Base-by-base conservation (phyloP, 169 alveolate genomes). In the Cryptosporidium baileyi region DNA sequence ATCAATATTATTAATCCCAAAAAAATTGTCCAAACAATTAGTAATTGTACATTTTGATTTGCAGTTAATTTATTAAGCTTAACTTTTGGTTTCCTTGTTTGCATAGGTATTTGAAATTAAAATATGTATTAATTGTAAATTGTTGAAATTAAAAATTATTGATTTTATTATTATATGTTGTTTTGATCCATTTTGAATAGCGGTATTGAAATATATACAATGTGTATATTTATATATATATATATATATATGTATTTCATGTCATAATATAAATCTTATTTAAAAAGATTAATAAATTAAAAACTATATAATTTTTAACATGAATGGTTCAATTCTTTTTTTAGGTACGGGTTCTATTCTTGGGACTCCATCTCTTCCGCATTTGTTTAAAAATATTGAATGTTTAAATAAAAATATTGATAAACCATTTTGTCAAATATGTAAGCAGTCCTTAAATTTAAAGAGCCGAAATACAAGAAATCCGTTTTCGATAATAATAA, bases 361-460 rank as follows among this genome's bases (percentile, higher is more conserved):
- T 8, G 85, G 85, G 6, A 57, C 43, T 1, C 85, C 85, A 52
- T 40, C 43, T 57, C 67, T 74, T n/a, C 74, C 36, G 17, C 85
- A 74, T 74, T 36, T 57, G 15, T 54, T 74, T 32, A 74, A 54
- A 38, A 74, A 74, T 54, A 74, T 74, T n/a, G 41, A 24, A 19
- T 19, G 26, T 57, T 1, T 28, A 9, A 54, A 54, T 22, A 74
- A 57, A 38, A 43, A 43, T 28, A 32, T 28, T 24, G 26, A 57
- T 36, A 17, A 36, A 28, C 60, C 85, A 54, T 24, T 32, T 22
- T 74, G 85, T 41, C 40, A 17, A 17, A 74, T 54, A 74, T 74
- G 85, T 11, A 36, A 54, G 8, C 34, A 74, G 11, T n/a, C 74
- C 49, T 17, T 74, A 17, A 51, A 22, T 6, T 52, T 22, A 17